Conservation (phyloP, 2,329 filamentous ascomycete species). For the Leptodontidium sp. region DNA sequence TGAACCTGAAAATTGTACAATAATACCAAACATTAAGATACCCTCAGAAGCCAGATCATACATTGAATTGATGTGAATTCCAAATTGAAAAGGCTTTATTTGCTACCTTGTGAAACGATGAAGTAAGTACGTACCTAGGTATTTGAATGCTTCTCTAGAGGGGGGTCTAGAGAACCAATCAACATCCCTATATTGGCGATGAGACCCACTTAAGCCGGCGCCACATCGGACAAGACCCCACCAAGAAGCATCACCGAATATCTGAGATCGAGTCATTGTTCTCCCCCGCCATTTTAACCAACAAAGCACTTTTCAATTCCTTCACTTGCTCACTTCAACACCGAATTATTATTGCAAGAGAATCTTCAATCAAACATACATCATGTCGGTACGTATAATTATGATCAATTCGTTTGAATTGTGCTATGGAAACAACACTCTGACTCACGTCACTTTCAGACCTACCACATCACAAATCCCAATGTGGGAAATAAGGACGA, state of each 20-base stretch:
- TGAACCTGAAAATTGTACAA: too few species aligned
- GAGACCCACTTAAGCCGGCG: background rate
- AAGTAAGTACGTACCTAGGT: too few species aligned
- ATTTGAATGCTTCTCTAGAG: too few species aligned
- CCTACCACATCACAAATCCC: slow-evolving; percentile 80
- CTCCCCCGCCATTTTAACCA: slow-evolving; percentile 17
- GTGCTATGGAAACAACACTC: background rate
- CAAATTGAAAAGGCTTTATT: too few species aligned
- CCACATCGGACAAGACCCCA: slow-evolving; percentile 14
- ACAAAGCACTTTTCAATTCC: slow-evolving; percentile 12
- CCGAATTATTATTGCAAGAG: background rate
- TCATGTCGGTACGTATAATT: slow-evolving; percentile 22
- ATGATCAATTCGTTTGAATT: background rate
- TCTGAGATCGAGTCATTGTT: slow-evolving; percentile 8
- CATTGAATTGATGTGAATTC: too few species aligned
- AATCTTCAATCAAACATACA: background rate
- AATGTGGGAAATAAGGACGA: slow-evolving; percentile 78
- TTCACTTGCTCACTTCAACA: background rate
- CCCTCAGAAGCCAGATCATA: too few species aligned
- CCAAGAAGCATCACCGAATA: slow-evolving; percentile 1
- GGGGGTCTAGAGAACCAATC: background rate
- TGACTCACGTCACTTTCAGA: slow-evolving; percentile 49
- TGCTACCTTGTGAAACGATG: too few species aligned
- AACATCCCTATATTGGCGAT: background rate
- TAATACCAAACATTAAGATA: too few species aligned